Evolutionary conservation across 2,329 filamentous ascomycete genomes (phyloP).

Genomic region (Aspergillus viridinutans): DNA sequence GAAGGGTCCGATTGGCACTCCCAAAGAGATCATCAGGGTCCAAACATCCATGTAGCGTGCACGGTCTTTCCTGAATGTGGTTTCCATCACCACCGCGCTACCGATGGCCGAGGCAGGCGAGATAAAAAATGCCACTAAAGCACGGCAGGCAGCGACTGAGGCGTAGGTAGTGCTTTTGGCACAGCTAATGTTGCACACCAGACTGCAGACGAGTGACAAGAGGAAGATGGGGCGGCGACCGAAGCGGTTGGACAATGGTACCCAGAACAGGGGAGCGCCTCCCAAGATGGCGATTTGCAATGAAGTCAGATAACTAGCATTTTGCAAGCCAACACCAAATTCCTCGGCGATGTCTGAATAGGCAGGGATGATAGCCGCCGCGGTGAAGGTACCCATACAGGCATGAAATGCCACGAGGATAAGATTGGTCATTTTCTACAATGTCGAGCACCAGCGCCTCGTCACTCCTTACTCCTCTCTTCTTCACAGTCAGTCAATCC

Average conservation of each 20-base stretch:
- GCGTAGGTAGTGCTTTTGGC: conserved; percentile 48
- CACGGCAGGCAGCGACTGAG: conserved; percentile 49
- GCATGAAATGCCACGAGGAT: conserved; percentile 55
- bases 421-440: conserved; percentile 52
- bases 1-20: conserved; percentile 41
- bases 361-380: conserved; percentile 53
- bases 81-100: conserved; percentile 55
- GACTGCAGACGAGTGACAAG: conserved; percentile 47
- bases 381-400: conserved; percentile 56
- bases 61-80: conserved; percentile 53
- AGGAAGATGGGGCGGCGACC: conserved; percentile 55
- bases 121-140: conserved; percentile 55
- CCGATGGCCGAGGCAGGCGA: conserved; percentile 52
- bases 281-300: conserved; percentile 53
- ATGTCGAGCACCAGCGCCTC: too few relatives aligned
- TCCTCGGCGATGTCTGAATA: conserved; percentile 51
- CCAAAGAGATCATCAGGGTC: conserved; percentile 51
- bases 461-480: too few relatives aligned
- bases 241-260: conserved; percentile 50
- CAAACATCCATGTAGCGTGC: conserved; percentile 55
- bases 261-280: conserved; percentile 53
- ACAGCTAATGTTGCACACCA: conserved; percentile 54
- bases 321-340: conserved; percentile 46
- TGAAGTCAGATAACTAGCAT: conserved; percentile 51
- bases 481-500: too few relatives aligned